Percentiles rank a stretch among this genome's conserved stretches.
Evolutionary conservation across 1,284 basidiomycete species (phyloP).

Genomic region (Sphaerobolus stellatus): DNA sequence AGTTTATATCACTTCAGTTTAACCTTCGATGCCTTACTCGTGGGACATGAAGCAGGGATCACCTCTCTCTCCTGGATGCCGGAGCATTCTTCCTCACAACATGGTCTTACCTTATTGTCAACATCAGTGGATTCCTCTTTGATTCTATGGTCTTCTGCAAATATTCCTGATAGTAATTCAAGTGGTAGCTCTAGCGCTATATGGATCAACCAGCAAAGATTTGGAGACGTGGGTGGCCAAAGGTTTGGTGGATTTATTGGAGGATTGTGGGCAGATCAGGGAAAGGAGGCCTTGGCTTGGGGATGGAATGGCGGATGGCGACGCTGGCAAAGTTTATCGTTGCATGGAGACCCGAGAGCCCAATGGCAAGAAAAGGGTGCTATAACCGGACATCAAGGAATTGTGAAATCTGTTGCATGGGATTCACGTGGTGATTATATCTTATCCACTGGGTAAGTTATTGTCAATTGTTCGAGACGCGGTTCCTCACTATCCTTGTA

Average conservation of each 20-base stretch:
- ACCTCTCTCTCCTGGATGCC: constrained; percentile 84
- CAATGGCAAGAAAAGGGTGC: constrained; percentile 77
- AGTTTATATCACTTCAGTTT: constrained; percentile 29
- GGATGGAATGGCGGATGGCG: constrained; percentile 94
- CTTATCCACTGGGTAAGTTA: constrained; percentile 72
- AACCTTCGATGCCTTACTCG: constrained; percentile 86
- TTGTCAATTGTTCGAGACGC: neutral
- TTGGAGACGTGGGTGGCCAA: constrained; percentile 89
- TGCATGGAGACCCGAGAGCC: constrained; percentile 35
- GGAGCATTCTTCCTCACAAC: constrained; percentile 20
- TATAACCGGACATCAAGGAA: constrained; percentile 76
- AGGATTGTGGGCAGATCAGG: constrained; percentile 68
- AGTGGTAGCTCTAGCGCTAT: constrained; percentile 56
- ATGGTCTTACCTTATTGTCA: constrained; percentile 66
- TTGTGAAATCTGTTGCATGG: constrained; percentile 81
- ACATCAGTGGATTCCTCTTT: constrained; percentile 91
- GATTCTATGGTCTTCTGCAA: constrained; percentile 85
- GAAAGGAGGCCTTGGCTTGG: constrained; percentile 73
- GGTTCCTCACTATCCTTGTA: constrained; percentile 29
- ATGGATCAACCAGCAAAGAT: constrained; percentile 87
- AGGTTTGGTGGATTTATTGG: constrained; percentile 89
- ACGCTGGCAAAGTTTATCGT: constrained; percentile 60
- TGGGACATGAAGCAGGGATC: constrained; percentile 91
- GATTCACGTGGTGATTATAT: constrained; percentile 82
- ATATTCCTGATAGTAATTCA: constrained; percentile 37